Evolutionary conservation across 192 early-diverging fungal species (phyloP), one percentile per base, ranked within the genome.

Genomic region (Coemansia furcata): DNA sequence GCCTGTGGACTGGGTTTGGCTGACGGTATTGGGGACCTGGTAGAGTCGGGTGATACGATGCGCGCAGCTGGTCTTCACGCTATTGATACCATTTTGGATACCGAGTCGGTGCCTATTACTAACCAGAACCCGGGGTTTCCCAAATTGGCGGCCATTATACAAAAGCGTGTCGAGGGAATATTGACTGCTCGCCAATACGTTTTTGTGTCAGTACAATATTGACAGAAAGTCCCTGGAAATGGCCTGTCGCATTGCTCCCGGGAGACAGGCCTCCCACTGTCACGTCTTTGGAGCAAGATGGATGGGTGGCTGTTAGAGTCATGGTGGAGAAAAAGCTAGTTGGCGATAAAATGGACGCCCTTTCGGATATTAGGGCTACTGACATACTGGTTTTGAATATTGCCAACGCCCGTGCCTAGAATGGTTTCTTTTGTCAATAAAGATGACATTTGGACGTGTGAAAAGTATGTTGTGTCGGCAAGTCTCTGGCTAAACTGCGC

Each of bases 11-110:
- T 99, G 49, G 97, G 97, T 17, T 86, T 99, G 19, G 96, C 97
- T 21, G 97, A 99, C 77, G 97, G 89, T 5, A 98, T 99, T 64
- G 92, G 89, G 19, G 85, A 85, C 76, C 65, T 87, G 35, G 87
- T 91, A 49, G 96, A 98, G 84, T 94, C 93, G 21, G 97, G 97
- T 65, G 96, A 99, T 63, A 99, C 97, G n/a, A 99, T 99, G 97
- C 88, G 94, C 49, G 97, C 95, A 21, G 97, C 97, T 17, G 95
- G 95, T n/a, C 87, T 99, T 21, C 90, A 94, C 73, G 88, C 91
- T 55, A 95, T 99, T 44, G 86, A 86, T 43, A 95, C 92, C 9
- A 71, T 99, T 10, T 38, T 96, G 37, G 83, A 82, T 1, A 90
- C 97, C 14, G 88, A 99, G 70, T 90, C 96, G 10, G 94, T 98